These are phyloP conservation scores for Eutrema heterophyllum DNA, from an alignment of 345 rosid species.

Conservation along the genomic window DNA sequence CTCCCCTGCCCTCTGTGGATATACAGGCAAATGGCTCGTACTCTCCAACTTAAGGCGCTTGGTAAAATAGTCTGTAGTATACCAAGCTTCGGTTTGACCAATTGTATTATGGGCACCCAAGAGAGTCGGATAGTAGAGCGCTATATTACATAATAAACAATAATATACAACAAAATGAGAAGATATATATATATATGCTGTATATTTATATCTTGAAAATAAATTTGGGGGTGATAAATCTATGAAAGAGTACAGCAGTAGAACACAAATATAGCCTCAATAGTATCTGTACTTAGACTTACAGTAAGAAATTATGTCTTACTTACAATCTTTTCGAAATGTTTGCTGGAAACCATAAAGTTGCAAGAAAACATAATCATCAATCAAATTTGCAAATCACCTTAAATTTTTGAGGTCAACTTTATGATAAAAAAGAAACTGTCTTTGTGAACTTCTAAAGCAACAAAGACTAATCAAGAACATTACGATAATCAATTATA, in stretches of 20 bases:
- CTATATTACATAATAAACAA: slow-evolving; percentile 76
- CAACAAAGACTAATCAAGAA: slow-evolving; percentile 14
- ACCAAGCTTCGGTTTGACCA: slow-evolving; percentile 98
- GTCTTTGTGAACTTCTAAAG: neutral
- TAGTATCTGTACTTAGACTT: slow-evolving; percentile 11
- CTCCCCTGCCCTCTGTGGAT: slow-evolving; percentile 97
- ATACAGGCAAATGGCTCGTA: slow-evolving; percentile 76
- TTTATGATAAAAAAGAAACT: neutral
- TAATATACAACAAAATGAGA: slow-evolving; percentile 43
- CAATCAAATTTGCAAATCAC: neutral
- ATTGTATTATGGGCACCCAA: slow-evolving; percentile 74
- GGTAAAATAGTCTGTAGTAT: slow-evolving; percentile 61
- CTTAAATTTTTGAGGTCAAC: neutral
- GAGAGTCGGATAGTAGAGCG: slow-evolving; percentile 79
- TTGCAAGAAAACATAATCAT: slow-evolving; percentile 6
- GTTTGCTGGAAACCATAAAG: slow-evolving; percentile 6
- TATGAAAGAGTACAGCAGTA: slow-evolving; percentile 16
- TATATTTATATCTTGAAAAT: slow-evolving; percentile 41
- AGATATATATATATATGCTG: slow-evolving; percentile 47
- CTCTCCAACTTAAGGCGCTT: slow-evolving; percentile 93
- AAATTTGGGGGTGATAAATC: slow-evolving; percentile 17
- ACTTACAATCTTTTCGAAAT: slow-evolving; percentile 3
- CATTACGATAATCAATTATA: neutral
- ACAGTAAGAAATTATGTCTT: slow-evolving; percentile 9
- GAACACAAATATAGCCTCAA: slow-evolving; percentile 16